Percentiles rank a stretch among this genome's conserved stretches.
Conservation (phyloP, 768 basidiomycete species). For the Boletus eberwhitei region DNA sequence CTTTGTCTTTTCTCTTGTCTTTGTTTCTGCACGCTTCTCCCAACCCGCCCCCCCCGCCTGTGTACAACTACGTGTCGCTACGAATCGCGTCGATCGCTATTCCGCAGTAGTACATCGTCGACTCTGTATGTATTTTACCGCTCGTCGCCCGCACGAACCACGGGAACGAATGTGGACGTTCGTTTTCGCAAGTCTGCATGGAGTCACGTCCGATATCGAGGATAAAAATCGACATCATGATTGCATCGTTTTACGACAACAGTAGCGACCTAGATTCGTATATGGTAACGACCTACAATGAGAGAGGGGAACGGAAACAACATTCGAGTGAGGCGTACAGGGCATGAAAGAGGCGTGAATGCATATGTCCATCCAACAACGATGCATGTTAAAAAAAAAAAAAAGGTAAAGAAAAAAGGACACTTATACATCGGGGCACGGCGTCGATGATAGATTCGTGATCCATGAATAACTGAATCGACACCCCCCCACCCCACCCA, state of each 20-base stretch:
- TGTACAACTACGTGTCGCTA: no score
- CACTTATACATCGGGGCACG: not conserved
- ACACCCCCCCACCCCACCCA: not conserved
- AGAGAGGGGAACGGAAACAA: not conserved
- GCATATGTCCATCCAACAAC: slow-evolving; percentile 8
- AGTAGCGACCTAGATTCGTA: slow-evolving; percentile 14
- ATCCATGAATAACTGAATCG: not conserved
- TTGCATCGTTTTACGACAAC: not conserved
- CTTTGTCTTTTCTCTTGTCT: no score
- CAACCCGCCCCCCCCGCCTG: no score
- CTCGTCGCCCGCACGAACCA: no score
- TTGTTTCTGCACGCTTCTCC: no score
- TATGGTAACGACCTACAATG: slow-evolving; percentile 15
- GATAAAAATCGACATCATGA: no score
- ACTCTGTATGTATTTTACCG: no score
- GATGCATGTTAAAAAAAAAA: not conserved
- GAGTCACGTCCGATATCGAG: no score
- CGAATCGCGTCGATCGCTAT: no score
- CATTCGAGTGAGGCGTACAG: not conserved
- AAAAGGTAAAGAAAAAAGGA: not conserved
- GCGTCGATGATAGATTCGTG: not conserved
- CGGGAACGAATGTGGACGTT: no score
- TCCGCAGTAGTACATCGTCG: no score
- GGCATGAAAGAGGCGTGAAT: not conserved
- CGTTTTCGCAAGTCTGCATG: no score